Evolutionary conservation across 2,329 filamentous ascomycete species (phyloP), one percentile per base, ranked within the genome.

Genomic region (Alternaria alternata): DNA sequence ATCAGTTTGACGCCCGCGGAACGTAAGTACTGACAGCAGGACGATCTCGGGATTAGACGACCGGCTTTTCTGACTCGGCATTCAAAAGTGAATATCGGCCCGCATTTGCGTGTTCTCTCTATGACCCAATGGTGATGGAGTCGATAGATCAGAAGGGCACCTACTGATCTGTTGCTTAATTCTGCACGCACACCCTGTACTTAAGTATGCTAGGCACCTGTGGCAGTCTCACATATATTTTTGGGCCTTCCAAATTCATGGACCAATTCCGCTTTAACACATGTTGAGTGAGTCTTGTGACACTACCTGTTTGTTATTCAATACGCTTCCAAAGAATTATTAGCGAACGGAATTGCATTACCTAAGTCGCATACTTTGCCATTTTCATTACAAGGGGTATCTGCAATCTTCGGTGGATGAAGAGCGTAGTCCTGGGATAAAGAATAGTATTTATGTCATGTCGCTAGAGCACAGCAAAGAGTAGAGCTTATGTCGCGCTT

Each of bases 1-100:
- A 18, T 43, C 38, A 54, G 12, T 8, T 7, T 55, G 51, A 42
- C 36, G 30, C 44, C 57, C 51, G 51, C 57, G 57, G 44, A 49
- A n/a, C 20, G 30, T 55, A 4, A 55, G n/a, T 32, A 24, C 18
- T 32, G 14, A 42, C 26, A 38, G 44, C 18, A 22, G 39, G 39
- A 42, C 12, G 7, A 24, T 6, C 39, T 24, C 12, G 20, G 18
- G 11, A 24, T 20, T 49, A 11, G 46, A 9, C 43, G 26, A n/a
- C 30, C 44, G 38, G 44, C 22, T n/a, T 26, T 20, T 34, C 12
- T 26, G 30, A 28, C 22, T 36, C 38, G 32, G 20, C 26, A 39
- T 36, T 8, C 26, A 32, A n/a, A 36, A 32, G 5, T 18, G 22
- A 39, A 18, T 30, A 48, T 36, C 38, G 39, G 57, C 51, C 30